Evolutionary conservation across 148 eudicot genomes (phyloP), one percentile per base, ranked within the genome.

Genomic region (Rhododendron henanense): DNA sequence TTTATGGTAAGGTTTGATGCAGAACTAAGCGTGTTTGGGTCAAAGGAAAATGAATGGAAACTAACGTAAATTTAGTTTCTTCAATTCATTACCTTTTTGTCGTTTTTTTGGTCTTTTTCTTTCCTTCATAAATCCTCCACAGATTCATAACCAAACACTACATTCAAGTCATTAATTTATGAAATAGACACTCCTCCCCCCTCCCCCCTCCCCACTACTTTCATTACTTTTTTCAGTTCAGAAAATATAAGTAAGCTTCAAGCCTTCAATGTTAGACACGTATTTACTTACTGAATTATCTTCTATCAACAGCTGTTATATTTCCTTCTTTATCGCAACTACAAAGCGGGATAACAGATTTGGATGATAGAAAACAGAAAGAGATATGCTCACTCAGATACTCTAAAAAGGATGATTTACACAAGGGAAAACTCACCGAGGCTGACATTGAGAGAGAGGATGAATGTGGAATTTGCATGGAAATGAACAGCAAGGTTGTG

Each of bases 381-480:
- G 92, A 91, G 79, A 25, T 94, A 6, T 92, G 93, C 48, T 82
- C 90, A 5, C 53, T 67, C 51, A 94, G 85, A 82, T 95, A 93
- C 87, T 84, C 90, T 33, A 88, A 88, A 84, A 89, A 41, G 78
- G 89, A 91, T 77, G 85, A 79, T 45, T 45, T 63, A 81, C 90
- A 89, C 77, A 89, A 87, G 63, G 76, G 87, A 23, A 87, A 91
- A 78, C 87, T 84, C 44, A 86, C 90, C 21, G 91, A 88, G 53
- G 77, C 90, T 5, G 98, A 95, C 31, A 83, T 80, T 19, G 96
- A 95, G 87, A 87, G 93, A 81, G 95, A 94, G 50, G 92, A 88
- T 21, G 97, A 94, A 82, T 93, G 97, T 88, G 95, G 93, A 57
- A 93, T 93, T 78, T 94, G 97, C 89, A 93, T 94, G 94, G 97